Base-by-base conservation (phyloP, 1,284 basidiomycete species). In the Apiotrichum montevideense region DNA sequence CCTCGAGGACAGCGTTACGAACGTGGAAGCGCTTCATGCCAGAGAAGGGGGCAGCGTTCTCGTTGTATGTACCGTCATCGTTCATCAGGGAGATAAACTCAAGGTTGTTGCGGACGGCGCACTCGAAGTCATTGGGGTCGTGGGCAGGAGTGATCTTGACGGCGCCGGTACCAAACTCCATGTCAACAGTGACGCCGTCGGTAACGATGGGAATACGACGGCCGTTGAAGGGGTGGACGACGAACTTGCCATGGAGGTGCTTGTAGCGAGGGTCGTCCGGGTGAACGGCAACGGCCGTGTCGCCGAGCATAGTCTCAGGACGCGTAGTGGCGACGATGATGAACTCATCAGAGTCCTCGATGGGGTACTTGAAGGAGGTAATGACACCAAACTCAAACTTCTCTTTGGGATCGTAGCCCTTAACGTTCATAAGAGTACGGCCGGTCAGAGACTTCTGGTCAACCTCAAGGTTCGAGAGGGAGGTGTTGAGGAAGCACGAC, bases 111-210 rank as follows among this genome's bases (percentile, higher is more conserved):
- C 95, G 80, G 69, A 85, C 74, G 35, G 92, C 96, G 65, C 95
- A 92, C 67, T 95, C 92, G 76, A 96, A 98, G 82, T 98, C 95
- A 73, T 96, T 96, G 40, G 86, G 88, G 75, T 98, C 96, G 74
- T 98, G 96, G 0, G 95, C 96, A n/a, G 96, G 96, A 0, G 96
- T 98, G 73, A 98, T 98, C 80, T 99, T 98, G 58, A 98, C 95
- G 5, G 95, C 96, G 77, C 96, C 96, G 33, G 96, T 99, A 54
- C 96, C 96, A 66, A 98, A 98, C 42, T 84, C 83, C 87, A 93
- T 97, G 75, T 98, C 95, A 63, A 97, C 95, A 54, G 82, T 81
- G 67, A 90, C 86, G 43, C 82, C 79, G 72, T 98, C 96, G 44
- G 86, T 82, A 57, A 99, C 80, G 73, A 98, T 96, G 29, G 92